phyloP scores from a whole-genome alignment of 306 rosid genomes.

The Betula pendula region DNA sequence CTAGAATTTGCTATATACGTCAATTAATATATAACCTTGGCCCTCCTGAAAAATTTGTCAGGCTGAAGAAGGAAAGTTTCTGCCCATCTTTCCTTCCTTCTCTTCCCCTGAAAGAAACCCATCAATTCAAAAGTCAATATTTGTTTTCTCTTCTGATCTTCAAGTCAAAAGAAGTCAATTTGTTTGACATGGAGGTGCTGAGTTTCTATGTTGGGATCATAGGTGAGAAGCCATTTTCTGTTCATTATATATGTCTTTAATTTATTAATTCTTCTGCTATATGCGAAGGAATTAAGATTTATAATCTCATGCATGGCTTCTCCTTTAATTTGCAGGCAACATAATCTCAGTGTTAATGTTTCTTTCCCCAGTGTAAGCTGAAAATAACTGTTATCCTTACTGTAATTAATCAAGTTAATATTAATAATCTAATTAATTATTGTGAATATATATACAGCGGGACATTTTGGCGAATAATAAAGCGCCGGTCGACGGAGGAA shows the following conservation, averaged over 20 bases:
- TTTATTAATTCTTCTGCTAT: too few species aligned
- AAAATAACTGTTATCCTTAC: too few species aligned
- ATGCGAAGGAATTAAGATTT: too few species aligned
- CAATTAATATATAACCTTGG: too few species aligned
- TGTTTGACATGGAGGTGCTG: slow-evolving; percentile 39
- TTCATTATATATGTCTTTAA: too few species aligned
- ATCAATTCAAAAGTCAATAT: neutral
- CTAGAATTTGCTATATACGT: too few species aligned
- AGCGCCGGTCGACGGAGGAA: slow-evolving; percentile 48
- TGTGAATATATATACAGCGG: slow-evolving; percentile 4
- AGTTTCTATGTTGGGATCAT: slow-evolving; percentile 54
- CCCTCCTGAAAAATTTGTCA: too few species aligned
- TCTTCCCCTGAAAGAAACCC: neutral
- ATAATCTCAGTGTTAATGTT: slow-evolving; percentile 66
- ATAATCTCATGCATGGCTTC: neutral
- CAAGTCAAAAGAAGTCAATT: neutral
- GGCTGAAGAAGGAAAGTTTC: too few species aligned
- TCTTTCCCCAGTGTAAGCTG: slow-evolving; percentile 67
- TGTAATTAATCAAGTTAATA: too few species aligned
- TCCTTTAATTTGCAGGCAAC: slow-evolving; percentile 50
- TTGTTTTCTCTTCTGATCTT: neutral
- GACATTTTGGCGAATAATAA: slow-evolving; percentile 55
- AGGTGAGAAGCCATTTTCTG: slow-evolving; percentile 31
- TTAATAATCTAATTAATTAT: too few species aligned
- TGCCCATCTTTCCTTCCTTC: neutral